Conservation (phyloP, 768 basidiomycete species). For the Rhodotorula taiwanensis region DNA sequence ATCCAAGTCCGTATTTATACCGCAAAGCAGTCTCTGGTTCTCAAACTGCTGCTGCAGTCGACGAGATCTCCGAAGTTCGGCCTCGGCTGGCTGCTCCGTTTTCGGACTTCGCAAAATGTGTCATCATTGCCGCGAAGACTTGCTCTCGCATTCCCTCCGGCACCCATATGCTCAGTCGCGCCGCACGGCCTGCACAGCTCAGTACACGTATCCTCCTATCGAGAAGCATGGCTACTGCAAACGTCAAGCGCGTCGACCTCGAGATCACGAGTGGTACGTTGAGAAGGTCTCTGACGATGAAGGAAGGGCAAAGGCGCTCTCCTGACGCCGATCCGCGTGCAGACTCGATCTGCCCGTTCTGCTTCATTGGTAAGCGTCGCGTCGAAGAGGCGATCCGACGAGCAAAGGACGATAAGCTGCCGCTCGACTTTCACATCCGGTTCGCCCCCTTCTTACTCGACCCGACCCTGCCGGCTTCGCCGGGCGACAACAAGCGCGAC, state of each 20-base stretch:
- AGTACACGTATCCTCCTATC: background rate
- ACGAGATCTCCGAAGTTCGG: too few species aligned
- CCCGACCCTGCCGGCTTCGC: constrained; percentile 29
- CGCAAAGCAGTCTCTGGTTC: too few species aligned
- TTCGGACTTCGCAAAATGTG: too few species aligned
- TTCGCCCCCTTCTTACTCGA: constrained; percentile 40
- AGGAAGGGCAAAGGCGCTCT: background rate
- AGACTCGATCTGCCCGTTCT: constrained; percentile 33
- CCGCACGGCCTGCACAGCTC: too few species aligned
- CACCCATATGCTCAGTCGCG: too few species aligned
- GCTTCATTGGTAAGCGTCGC: constrained; percentile 34
- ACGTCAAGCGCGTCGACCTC: constrained; percentile 7
- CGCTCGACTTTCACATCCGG: constrained; percentile 21
- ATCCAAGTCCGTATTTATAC: too few species aligned
- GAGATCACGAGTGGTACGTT: constrained; percentile 19
- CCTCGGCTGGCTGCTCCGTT: background rate
- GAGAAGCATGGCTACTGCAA: constrained; percentile 15
- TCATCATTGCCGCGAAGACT: too few species aligned
- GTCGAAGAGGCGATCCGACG: constrained; percentile 28
- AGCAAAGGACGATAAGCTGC: constrained; percentile 16
- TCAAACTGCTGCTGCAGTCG: too few species aligned
- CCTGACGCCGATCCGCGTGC: background rate
- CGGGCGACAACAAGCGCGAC: constrained; percentile 33
- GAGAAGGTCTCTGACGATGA: too few species aligned
- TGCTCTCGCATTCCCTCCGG: too few species aligned